Conservation (phyloP, 805 yeast species). For the Komagataella ulmi region DNA sequence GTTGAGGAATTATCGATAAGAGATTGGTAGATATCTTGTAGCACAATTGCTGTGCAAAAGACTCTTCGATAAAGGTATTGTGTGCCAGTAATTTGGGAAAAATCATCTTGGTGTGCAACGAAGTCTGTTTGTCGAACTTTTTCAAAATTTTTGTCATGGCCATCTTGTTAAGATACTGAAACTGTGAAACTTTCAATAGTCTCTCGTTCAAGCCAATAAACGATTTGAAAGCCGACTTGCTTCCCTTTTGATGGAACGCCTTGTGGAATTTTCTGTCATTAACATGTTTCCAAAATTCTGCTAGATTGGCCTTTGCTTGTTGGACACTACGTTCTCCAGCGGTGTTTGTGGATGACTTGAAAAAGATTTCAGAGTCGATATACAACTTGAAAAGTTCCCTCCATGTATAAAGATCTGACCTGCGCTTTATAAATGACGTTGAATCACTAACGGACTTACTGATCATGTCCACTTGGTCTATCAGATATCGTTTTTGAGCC, state of each 20-base stretch:
- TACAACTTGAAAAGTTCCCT: conserved; percentile 52
- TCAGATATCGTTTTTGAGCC: conserved; percentile 28
- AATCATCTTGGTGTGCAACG: conserved; percentile 29
- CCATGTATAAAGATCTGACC: conserved; percentile 54
- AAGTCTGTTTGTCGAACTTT: conserved; percentile 65
- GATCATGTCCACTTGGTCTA: conserved; percentile 26
- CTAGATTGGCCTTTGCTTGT: conserved; percentile 30
- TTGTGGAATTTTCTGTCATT: conserved; percentile 22
- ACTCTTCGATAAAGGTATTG: conserved; percentile 30
- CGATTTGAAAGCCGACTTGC: conserved; percentile 28
- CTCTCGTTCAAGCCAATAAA: conserved; percentile 42
- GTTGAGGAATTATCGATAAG: conserved; percentile 49
- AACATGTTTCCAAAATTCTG: conserved; percentile 24
- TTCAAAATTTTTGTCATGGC: conserved; percentile 61
- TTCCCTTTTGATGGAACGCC: conserved; percentile 31
- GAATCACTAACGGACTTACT: conserved; percentile 24
- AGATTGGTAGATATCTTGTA: conserved; percentile 40
- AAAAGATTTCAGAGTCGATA: conserved; percentile 53
- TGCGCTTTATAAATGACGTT: conserved; percentile 26
- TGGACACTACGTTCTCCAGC: conserved; percentile 31
- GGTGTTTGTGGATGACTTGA: conserved; percentile 32
- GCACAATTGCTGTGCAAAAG: conserved; percentile 41
- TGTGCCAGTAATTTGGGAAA: conserved; percentile 31
- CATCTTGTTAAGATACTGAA: conserved; percentile 45
- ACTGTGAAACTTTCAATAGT: conserved; percentile 42